Evolutionary conservation across 1,284 basidiomycete species (phyloP).

Genomic region (Coniferiporia weirii): DNA sequence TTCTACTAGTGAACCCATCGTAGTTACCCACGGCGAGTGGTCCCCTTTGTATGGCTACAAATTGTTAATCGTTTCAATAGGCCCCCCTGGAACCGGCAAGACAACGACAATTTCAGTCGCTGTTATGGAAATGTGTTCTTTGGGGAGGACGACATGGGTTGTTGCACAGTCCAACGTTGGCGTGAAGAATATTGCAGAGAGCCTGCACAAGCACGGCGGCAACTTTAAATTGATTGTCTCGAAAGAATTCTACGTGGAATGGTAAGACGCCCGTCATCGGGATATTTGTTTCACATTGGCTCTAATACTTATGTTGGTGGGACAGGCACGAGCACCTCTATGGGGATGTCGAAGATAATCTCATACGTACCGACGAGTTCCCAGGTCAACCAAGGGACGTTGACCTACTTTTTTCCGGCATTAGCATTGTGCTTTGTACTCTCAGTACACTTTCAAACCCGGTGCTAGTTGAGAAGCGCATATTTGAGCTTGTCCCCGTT

Average conservation of each 20-base stretch:
- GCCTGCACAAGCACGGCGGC: conserved; percentile 32
- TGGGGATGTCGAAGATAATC: conserved; percentile 25
- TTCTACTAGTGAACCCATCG: conserved; percentile 21
- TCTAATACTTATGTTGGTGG: conserved; percentile 15
- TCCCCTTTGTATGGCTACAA: conserved; percentile 10
- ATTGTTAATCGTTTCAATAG: conserved; percentile 11
- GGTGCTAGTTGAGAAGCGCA: conserved; percentile 26
- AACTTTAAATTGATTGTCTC: conserved; percentile 43
- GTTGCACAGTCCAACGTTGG: conserved; percentile 38
- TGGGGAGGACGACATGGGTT: conserved; percentile 24
- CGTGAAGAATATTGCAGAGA: conserved; percentile 43
- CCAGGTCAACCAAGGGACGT: conserved; percentile 21
- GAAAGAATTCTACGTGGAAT: conserved; percentile 44
- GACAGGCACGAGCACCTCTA: conserved; percentile 46
- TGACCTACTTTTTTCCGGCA: conserved; percentile 23
- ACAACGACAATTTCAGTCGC: conserved; percentile 29
- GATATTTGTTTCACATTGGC: conserved; percentile 12
- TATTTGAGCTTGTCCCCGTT: conserved; percentile 34
- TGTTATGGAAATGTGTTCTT: conserved; percentile 18
- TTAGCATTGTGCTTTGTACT: conserved; percentile 37
- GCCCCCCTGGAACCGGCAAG: conserved; percentile 32
- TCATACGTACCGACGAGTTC: conserved; percentile 37
- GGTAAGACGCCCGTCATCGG: conserved; percentile 29
- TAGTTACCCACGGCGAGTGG: conserved; percentile 29
- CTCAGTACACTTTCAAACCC: conserved; percentile 41